Percentiles rank a stretch among this genome's conserved stretches.
phyloP scores from a whole-genome alignment of 306 rosid species.

The Corylus heterophylla region DNA sequence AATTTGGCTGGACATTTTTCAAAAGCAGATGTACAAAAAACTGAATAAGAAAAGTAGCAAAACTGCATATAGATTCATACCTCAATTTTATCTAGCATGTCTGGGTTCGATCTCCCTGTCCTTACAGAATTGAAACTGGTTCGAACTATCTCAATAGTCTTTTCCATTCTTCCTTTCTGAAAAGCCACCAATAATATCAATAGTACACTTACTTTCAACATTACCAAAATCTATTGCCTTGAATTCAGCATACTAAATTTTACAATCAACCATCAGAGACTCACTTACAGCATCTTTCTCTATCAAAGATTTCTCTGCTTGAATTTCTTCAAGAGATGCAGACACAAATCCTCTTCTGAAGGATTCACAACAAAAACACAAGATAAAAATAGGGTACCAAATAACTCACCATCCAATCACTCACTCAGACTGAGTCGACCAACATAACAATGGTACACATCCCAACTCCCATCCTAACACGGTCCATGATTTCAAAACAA shows the following conservation, averaged over 20 bases:
- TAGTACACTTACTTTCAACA: not conserved
- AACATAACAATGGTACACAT: not conserved
- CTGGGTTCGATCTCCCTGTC: constrained; percentile 84
- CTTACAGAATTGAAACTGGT: constrained; percentile 81
- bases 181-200: constrained; percentile 11
- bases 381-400: not conserved
- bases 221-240: not conserved
- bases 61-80: constrained; percentile 36
- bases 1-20: not conserved
- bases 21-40: not conserved
- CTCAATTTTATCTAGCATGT: constrained; percentile 94
- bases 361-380: not conserved
- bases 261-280: not conserved
- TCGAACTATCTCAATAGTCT: constrained; percentile 69
- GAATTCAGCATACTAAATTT: not conserved
- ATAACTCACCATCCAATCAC: not conserved
- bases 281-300: constrained; percentile 77
- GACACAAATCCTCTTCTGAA: constrained; percentile 59
- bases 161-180: constrained; percentile 87
- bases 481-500: not conserved
- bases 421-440: not conserved
- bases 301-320: constrained; percentile 78
- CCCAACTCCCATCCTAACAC: not conserved
- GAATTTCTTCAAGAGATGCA: constrained; percentile 95
- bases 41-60: not conserved